A percentile compares a stretch with the other conserved stretches of the same genome.
phyloP scores from a whole-genome alignment of 2,329 filamentous ascomycete species.

The Colletotrichum falcatum region DNA sequence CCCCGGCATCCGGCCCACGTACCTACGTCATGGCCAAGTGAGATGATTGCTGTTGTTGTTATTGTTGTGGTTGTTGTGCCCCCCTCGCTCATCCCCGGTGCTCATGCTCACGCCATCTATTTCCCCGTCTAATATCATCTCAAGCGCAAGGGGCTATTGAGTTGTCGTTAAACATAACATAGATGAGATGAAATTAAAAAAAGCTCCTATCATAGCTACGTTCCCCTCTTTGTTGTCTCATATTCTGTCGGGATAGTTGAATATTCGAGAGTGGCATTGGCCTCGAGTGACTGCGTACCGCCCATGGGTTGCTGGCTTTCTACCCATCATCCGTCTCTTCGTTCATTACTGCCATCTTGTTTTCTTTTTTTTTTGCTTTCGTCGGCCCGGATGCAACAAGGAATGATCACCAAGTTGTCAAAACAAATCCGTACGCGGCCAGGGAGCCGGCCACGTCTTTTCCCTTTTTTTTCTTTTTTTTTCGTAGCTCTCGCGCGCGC shows the following conservation, averaged over 20 bases:
- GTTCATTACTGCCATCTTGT: too few species aligned
- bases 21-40: too few species aligned
- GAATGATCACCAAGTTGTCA: neutral
- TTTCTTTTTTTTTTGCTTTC: neutral
- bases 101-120: neutral
- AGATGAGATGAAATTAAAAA: too few species aligned
- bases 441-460: rapidly evolving
- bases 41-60: too few species aligned
- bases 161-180: too few species aligned
- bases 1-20: too few species aligned
- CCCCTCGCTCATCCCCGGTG: neutral
- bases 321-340: too few species aligned
- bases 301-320: neutral
- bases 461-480: too few species aligned
- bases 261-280: neutral
- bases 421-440: neutral
- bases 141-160: too few species aligned
- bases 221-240: neutral
- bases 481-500: neutral
- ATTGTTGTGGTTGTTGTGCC: too few species aligned
- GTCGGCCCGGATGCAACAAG: neutral
- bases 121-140: neutral
- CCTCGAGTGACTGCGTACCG: neutral
- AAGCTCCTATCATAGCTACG: neutral
- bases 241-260: neutral